Base-by-base conservation (phyloP, 2,329 filamentous ascomycete species). In the Colletotrichum tanaceti region DNA sequence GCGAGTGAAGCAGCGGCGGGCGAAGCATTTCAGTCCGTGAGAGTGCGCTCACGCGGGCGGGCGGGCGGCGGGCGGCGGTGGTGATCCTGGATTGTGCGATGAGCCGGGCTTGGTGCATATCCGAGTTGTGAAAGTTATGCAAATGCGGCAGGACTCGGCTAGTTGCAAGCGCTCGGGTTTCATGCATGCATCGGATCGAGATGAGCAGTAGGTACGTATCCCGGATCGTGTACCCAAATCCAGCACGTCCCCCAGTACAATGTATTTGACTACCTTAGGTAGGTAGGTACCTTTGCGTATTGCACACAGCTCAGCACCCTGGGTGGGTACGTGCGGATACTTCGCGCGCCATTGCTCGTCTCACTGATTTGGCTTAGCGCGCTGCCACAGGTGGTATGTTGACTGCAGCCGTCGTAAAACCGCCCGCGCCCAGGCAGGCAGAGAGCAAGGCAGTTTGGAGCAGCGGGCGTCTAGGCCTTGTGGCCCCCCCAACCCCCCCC, bases 41-140 rank as follows among this genome's bases (percentile, higher is more conserved):
- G 20, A n/a, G n/a, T n/a, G n/a, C 55, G 44, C 65, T 65, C 65
- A 68, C 63, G 62, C 22, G 24, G 24, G 24, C 24, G 24, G 24
- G 2, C n/a, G n/a, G n/a, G n/a, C n/a, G n/a, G n/a, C n/a, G n/a
- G 65, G 49, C 41, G 35, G 5, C 24, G 18, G 18, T n/a, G 55
- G 6, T 39, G 11, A 11, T 65, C 28, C 18, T 18, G 62, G 55
- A 18, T 57, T 55, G 28, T 58, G 10, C 22, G 28, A 55, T 57
- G n/a, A 35, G 14, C 3, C 10, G 35, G 65, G 18, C 24, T 68
- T 65, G 20, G 28, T 65, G 62, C 65, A 68, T 68, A 60, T 43
- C 10, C 11, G 10, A 20, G 4, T 57, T 65, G 49, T 68, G 65
- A 55, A 49, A 11, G 2, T 61, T 54, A 5, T 46, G 2, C 2